These are phyloP conservation scores for Paracamarosporium sp. DNA, from an alignment of 2,329 filamentous ascomycete genomes.

Conservation along the genomic window DNA sequence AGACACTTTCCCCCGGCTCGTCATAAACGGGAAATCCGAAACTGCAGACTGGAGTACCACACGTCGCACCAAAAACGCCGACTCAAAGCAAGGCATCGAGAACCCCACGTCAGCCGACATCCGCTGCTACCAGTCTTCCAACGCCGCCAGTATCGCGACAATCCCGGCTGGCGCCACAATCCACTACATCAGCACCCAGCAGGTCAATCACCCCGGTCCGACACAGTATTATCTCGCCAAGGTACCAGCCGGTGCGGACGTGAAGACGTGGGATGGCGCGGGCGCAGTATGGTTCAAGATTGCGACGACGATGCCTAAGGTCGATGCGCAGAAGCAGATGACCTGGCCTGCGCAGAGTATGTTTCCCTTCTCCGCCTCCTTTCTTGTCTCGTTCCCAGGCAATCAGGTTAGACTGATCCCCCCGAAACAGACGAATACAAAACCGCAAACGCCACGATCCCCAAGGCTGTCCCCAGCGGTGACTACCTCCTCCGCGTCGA, in stretches of 20 bases:
- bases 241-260: conserved; percentile 27
- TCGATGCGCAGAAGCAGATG: conserved; percentile 35
- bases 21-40: conserved; percentile 31
- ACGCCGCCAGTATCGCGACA: conserved; percentile 25
- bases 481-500: conserved; percentile 49
- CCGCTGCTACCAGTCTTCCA: conserved; percentile 31
- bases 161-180: conserved; percentile 35
- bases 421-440: conserved; percentile 36
- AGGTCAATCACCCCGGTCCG: conserved; percentile 39
- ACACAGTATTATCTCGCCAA: conserved; percentile 40
- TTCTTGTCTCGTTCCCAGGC: not conserved
- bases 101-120: conserved; percentile 36
- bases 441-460: conserved; percentile 45
- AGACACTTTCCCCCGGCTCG: conserved; percentile 37
- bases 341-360: conserved; percentile 39
- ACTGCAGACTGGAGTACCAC: conserved; percentile 35
- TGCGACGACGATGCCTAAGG: conserved; percentile 30
- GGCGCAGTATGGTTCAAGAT: conserved; percentile 40
- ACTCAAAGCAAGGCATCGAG: conserved; percentile 38
- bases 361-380: not conserved
- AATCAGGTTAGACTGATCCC: too few relatives aligned
- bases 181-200: conserved; percentile 37
- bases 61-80: conserved; percentile 33
- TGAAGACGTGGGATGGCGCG: conserved; percentile 34
- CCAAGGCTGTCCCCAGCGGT: conserved; percentile 42